A percentile compares a stretch with the other conserved stretches of the same genome.
Evolutionary conservation across 2,329 filamentous ascomycete species (phyloP).

Genomic region (Aspergillus proliferans): DNA sequence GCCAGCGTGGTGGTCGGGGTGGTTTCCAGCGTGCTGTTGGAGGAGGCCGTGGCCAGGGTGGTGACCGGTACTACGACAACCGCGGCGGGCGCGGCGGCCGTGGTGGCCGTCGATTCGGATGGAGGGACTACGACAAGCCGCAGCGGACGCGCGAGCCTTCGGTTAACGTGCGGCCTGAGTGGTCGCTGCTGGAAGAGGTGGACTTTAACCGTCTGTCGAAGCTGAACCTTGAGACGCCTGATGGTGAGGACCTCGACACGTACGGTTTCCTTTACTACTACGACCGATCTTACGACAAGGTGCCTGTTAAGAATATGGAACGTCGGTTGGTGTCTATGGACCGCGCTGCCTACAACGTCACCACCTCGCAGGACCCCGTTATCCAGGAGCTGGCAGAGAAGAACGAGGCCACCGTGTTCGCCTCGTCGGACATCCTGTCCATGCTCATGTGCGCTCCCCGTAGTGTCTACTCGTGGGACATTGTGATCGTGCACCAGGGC

Average conservation of each 20-base stretch:
- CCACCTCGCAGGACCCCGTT: slow-evolving; percentile 89
- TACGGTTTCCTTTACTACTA: slow-evolving; percentile 99
- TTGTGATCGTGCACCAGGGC: slow-evolving; percentile 85
- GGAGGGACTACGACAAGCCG: slow-evolving; percentile 99
- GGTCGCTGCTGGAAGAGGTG: slow-evolving; percentile 94
- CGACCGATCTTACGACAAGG: slow-evolving; percentile 91
- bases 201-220: slow-evolving; percentile 94
- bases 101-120: slow-evolving; percentile 83
- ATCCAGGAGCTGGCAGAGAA: slow-evolving; percentile 96
- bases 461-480: slow-evolving; percentile 96
- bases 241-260: slow-evolving; percentile 88
- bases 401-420: slow-evolving; percentile 93
- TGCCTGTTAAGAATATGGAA: slow-evolving; percentile 80
- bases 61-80: slow-evolving; percentile 61
- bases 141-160: slow-evolving; percentile 92
- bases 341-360: slow-evolving; percentile 95
- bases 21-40: slow-evolving; percentile 67
- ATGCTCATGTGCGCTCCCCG: slow-evolving; percentile 99
- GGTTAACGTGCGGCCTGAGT: slow-evolving; percentile 92
- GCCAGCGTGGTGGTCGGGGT: slow-evolving; percentile 64
- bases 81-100: slow-evolving; percentile 64
- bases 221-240: slow-evolving; percentile 89
- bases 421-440: slow-evolving; percentile 92
- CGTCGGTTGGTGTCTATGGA: slow-evolving; percentile 83
- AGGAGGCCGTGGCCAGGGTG: slow-evolving; percentile 60